These are phyloP conservation scores for Extremus antarcticus DNA, from an alignment of 495 filamentous ascomycete species.

Conservation along the genomic window DNA sequence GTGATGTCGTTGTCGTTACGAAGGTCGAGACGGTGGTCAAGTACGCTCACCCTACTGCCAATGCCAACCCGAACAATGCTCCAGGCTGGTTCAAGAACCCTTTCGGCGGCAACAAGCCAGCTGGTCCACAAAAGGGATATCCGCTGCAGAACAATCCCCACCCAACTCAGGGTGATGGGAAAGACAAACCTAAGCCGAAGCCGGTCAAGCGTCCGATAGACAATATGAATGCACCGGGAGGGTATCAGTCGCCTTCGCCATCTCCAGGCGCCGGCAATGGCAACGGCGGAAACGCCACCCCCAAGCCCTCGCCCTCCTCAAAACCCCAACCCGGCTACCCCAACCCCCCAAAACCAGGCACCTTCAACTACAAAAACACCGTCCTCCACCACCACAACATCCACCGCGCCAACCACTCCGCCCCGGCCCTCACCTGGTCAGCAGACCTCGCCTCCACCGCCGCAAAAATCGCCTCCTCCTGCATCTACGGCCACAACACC, in stretches of 20 bases:
- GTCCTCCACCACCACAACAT: constrained; percentile 73
- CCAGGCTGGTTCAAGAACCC: background rate
- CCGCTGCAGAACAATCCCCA: background rate
- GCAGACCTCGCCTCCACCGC: constrained; percentile 51
- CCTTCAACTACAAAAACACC: constrained; percentile 32
- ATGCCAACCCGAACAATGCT: background rate
- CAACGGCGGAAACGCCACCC: too few species aligned
- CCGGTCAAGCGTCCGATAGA: background rate
- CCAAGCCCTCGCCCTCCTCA: too few species aligned
- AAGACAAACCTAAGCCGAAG: background rate
- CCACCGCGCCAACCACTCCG: constrained; percentile 76
- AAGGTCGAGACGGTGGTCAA: background rate
- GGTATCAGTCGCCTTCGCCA: too few species aligned
- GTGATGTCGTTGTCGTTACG: background rate
- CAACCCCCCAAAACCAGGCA: too few species aligned
- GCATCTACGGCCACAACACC: constrained; percentile 66
- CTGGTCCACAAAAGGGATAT: too few species aligned
- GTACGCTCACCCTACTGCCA: background rate
- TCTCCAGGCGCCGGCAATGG: background rate
- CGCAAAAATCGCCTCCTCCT: constrained; percentile 38
- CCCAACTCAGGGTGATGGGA: background rate
- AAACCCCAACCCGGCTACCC: too few species aligned
- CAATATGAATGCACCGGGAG: too few species aligned
- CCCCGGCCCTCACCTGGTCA: constrained; percentile 51
- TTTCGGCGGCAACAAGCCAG: too few species aligned